Base-by-base conservation (phyloP, 768 basidiomycete species). In the Phylloporus sp. region DNA sequence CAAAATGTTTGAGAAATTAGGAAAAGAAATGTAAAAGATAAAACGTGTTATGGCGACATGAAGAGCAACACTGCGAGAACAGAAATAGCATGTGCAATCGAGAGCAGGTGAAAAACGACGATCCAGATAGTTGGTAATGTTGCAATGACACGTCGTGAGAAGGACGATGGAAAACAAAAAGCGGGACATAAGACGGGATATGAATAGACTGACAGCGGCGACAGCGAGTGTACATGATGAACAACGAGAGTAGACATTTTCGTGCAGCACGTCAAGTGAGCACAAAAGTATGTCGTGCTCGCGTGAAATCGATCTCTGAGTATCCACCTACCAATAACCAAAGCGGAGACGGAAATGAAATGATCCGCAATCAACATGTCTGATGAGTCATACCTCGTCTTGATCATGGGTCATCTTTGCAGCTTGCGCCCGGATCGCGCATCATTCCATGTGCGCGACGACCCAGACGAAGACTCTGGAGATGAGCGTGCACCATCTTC, bases 391-490 rank as follows among this genome's bases (percentile, higher is more conserved):
- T n/a, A n/a, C n/a, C n/a, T 14, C 28, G 39, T 36, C 49, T 38
- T 28, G 28, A 26, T 44, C 44, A 32, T 32, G 22, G 38, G 29
- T 58, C 45, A 35, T 17, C 31, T n/a, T 41, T 51, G 27, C 38
- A 31, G 29, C 41, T 46, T 13, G 23, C 50, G 22, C 50, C 49
- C 37, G n/a, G 45, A 53, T 38, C 46, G 49, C 11, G 40, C 17
- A 18, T 37, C 36, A 6, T 48, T 48, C 50, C 55, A 58, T 23
- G 53, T 55, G 18, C 34, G 63, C 20, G 65, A 55, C 23, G 53
- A 61, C 6, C 48, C 50, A 5, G 58, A 53, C 2, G 46, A 29
- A n/a, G 52, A 51, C 18, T 38, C 50, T 3, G 54, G 46, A 13
- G 54, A 50, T 2, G 55, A 40, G 4, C 10, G 43, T 9, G 14